These are phyloP conservation scores for Oryza rufipogon DNA, from an alignment of 176 grass and related monocot species.

Conservation along the genomic window DNA sequence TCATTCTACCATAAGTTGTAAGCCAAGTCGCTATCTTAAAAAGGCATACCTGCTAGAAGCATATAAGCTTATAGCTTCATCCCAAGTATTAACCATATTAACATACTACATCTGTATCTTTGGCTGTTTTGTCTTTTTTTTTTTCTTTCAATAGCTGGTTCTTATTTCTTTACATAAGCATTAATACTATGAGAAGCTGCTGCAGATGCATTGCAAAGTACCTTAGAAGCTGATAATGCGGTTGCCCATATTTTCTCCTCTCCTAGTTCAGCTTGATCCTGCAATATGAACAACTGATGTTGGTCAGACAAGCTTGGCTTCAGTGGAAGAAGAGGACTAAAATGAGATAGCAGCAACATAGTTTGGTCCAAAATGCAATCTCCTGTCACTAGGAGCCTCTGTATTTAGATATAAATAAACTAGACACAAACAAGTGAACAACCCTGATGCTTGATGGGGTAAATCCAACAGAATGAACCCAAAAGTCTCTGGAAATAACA, in stretches of 20 bases:
- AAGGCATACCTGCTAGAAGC: background rate
- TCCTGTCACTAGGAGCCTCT: background rate
- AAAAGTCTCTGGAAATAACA: background rate
- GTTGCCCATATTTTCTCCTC: slow-evolving; percentile 40
- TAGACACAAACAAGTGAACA: slow-evolving; percentile 16
- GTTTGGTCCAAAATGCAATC: background rate
- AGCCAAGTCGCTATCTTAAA: slow-evolving; percentile 44
- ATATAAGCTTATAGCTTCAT: slow-evolving; percentile 39
- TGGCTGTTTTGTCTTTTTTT: slow-evolving; percentile 45
- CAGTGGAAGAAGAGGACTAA: slow-evolving; percentile 20
- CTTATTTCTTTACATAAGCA: slow-evolving; percentile 59
- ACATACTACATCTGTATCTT: slow-evolving; percentile 59
- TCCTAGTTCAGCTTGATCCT: slow-evolving; percentile 38
- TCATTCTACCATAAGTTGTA: background rate
- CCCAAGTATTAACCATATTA: slow-evolving; percentile 37
- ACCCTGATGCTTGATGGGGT: background rate
- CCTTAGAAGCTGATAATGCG: slow-evolving; percentile 47
- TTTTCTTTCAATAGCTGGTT: slow-evolving; percentile 47
- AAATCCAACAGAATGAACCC: background rate
- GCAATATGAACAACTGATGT: slow-evolving; percentile 24
- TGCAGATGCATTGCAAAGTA: slow-evolving; percentile 42
- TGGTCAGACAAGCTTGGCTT: slow-evolving; percentile 25
- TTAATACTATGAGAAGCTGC: slow-evolving; percentile 48
- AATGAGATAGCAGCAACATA: slow-evolving; percentile 17
- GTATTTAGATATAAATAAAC: slow-evolving; percentile 4